Evolutionary conservation across 805 yeast genomes (phyloP), one percentile per base, ranked within the genome.

Genomic region (Nakazawaea populi): DNA sequence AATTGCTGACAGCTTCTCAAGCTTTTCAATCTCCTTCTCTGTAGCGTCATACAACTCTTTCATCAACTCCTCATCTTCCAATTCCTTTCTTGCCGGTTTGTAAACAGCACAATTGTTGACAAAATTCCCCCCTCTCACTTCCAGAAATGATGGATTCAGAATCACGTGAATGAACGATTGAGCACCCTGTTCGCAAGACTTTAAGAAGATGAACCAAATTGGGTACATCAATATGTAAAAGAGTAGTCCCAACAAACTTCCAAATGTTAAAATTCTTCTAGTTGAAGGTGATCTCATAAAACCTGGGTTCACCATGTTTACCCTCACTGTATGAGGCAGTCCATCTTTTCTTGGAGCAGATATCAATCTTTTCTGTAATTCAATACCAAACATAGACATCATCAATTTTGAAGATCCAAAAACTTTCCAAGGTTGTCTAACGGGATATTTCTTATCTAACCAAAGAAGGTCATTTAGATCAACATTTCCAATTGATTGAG

Each of bases 251-350:
- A 68, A 68, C 3, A 92, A 58, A 0, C 88, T 73, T 1, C 98
- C 97, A 68, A 87, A 76, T 18, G 94, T 81, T 5, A 89, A 52
- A 36, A 84, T 80, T 51, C 97, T 76, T 57, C 94, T 81, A 39
- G 92, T 83, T 29, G 95, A 81, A 2, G 96, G 88, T 1, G 96
- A 82, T 57, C 98, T 77, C 86, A 89, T 87, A 36, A 91, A 58
- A 1, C 99, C 99, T 0, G 99, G 98, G 61, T 94, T 94, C 5
- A 88, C 94, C 49, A 89, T 61, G 52, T 85, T 77, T 27, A 89
- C 76, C 47, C 84, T 77, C 28, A 88, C 81, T 58, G 85, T 87
- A 60, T 78, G 74, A 2, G 88, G 86, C 27, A 83, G 79, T 44
- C 80, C 80, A 66, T 89, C 96, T 47, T 83, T 79, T 52, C 95